phyloP scores from a whole-genome alignment of 176 grass and related monocot genomes.

The Chrysopogon serrulatus region DNA sequence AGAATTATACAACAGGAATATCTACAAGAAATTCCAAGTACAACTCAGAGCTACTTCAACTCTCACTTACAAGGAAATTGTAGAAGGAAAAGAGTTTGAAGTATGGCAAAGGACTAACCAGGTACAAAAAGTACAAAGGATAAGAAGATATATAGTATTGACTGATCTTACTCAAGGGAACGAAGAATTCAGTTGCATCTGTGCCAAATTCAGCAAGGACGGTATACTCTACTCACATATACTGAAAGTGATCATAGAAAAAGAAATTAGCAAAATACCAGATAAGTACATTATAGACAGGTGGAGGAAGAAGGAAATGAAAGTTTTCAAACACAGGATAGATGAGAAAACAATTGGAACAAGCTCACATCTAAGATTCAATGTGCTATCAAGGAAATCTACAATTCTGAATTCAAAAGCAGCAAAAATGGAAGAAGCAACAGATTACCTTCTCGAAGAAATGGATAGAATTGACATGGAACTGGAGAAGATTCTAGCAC shows the following conservation, averaged over 20 bases:
- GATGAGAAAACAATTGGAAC: neutral
- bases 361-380: neutral
- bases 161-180: accelerated
- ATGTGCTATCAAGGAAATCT: neutral
- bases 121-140: accelerated
- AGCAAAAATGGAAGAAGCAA: neutral
- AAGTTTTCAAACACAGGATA: too few relatives aligned
- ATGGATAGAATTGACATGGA: neutral
- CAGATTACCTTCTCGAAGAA: neutral
- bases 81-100: too few relatives aligned
- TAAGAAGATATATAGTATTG: neutral
- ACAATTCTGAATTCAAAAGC: neutral
- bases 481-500: too few relatives aligned
- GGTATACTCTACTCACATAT: neutral
- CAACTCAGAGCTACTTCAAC: neutral
- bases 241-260: neutral
- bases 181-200: neutral
- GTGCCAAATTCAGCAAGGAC: neutral
- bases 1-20: too few relatives aligned
- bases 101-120: neutral
- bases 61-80: too few relatives aligned
- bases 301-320: neutral
- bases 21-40: neutral
- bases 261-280: neutral
- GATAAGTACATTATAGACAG: neutral